These are phyloP conservation scores for Podila clonocystis DNA, from an alignment of 192 early-diverging fungal species.

Conservation along the genomic window DNA sequence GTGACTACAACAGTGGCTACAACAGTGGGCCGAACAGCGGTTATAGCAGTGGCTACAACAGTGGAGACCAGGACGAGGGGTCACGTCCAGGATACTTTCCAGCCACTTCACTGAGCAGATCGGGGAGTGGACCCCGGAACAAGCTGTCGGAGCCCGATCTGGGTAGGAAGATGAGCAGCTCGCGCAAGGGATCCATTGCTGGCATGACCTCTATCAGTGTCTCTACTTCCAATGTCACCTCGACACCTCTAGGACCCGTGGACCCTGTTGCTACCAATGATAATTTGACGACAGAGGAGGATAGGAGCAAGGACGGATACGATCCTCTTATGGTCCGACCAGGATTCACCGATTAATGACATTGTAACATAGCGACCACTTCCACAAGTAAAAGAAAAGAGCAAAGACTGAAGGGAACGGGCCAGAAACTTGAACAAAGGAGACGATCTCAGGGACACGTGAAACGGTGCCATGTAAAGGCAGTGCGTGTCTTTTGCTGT, in stretches of 20 bases:
- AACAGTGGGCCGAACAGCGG: conserved; percentile 23
- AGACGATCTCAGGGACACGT: no score
- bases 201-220: conserved; percentile 8
- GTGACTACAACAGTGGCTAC: conserved; percentile 40
- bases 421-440: no score
- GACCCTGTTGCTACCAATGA: not conserved
- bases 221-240: not conserved
- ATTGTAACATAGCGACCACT: not conserved
- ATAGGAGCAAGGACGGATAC: not conserved
- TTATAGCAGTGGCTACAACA: conserved; percentile 2
- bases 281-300: not conserved
- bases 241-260: not conserved
- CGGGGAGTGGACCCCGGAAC: conserved; percentile 33
- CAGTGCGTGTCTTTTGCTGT: no score
- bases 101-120: conserved; percentile 37
- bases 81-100: conserved; percentile 31
- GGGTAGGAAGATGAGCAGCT: not conserved
- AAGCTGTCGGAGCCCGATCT: not conserved
- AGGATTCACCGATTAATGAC: not conserved
- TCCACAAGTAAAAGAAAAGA: not conserved
- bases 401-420: not conserved
- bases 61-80: conserved; percentile 39
- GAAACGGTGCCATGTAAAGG: no score
- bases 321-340: conserved; percentile 1
- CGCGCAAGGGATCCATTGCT: conserved; percentile 23